Evolutionary conservation across 805 yeast genomes (phyloP), one percentile per base, ranked within the genome.

Genomic region (Lachancea nothofagi): DNA sequence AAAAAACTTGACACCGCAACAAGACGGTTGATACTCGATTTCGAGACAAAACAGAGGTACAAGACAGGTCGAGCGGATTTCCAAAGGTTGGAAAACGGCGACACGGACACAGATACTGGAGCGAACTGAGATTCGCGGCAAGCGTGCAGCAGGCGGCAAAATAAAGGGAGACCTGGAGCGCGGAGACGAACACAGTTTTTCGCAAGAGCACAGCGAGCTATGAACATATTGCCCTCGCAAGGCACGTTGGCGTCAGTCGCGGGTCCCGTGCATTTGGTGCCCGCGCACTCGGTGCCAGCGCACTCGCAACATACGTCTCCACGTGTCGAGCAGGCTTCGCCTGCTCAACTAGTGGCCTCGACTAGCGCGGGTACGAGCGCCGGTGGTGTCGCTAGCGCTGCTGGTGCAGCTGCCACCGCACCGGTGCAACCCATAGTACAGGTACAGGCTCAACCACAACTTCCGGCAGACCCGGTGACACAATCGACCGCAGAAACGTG

Each of bases 401-500:
- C 46, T 28, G 24, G 32, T n/a, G 21, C 40, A 28, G 40, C 41
- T 19, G 23, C 28, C n/a, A n/a, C n/a, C n/a, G n/a, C n/a, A n/a
- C n/a, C n/a, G n/a, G n/a, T n/a, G n/a, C 33, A 24, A 29, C 40
- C 34, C 6, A 29, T 21, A 13, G 40, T 36, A n/a, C 44, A 36
- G 28, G 40, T 28, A n/a, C 49, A 43, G 32, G 46, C 38, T 20
- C 56, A 48, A 27, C 55, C 48, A 19, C 57, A 46, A 20, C 62
- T 53, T 41, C 65, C 59, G 35, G 40, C 57, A 33, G 69, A 59
- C 24, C 64, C 56, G 43, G 57, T 56, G 58, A 70, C 59, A 29
- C 66, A 61, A 46, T 79, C 86, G 36, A 80, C 86, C 18, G 79
- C 85, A 1, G 83, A 81, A 40, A 83, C 96, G 3, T 88, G 96